These are phyloP conservation scores for Alliaria petiolata DNA, from an alignment of 345 rosid species.

Conservation along the genomic window DNA sequence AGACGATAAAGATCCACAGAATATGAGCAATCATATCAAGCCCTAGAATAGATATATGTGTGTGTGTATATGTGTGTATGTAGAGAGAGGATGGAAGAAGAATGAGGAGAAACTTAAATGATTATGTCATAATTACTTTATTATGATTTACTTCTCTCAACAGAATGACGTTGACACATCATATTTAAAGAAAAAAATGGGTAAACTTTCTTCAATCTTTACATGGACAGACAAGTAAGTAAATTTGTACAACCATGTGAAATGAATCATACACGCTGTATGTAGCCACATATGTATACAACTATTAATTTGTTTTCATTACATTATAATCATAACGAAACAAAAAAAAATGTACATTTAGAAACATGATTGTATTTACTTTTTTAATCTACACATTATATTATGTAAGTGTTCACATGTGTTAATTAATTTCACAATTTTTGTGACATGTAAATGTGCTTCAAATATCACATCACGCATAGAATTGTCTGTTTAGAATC, in stretches of 20 bases:
- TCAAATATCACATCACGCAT: constrained; percentile 15
- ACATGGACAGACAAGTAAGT: constrained; percentile 30
- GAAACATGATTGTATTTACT: background rate
- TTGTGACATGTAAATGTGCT: background rate
- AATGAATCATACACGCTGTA: background rate
- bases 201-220: constrained; percentile 17
- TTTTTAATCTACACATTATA: background rate
- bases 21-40: constrained; percentile 29
- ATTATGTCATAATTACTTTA: constrained; percentile 38
- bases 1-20: constrained; percentile 1
- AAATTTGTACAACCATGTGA: constrained; percentile 19
- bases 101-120: constrained; percentile 37
- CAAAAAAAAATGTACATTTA: background rate
- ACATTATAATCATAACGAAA: background rate
- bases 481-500: constrained; percentile 15
- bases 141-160: constrained; percentile 28
- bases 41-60: constrained; percentile 23
- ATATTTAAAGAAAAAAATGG: constrained; percentile 14
- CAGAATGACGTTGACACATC: constrained; percentile 36
- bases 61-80: constrained; percentile 7
- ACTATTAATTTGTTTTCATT: background rate
- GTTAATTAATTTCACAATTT: background rate
- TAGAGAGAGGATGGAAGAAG: constrained; percentile 27
- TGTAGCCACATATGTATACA: background rate
- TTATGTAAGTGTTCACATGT: background rate